Conservation (phyloP, 2,329 filamentous ascomycete species). For the Sclerotinia minor region DNA sequence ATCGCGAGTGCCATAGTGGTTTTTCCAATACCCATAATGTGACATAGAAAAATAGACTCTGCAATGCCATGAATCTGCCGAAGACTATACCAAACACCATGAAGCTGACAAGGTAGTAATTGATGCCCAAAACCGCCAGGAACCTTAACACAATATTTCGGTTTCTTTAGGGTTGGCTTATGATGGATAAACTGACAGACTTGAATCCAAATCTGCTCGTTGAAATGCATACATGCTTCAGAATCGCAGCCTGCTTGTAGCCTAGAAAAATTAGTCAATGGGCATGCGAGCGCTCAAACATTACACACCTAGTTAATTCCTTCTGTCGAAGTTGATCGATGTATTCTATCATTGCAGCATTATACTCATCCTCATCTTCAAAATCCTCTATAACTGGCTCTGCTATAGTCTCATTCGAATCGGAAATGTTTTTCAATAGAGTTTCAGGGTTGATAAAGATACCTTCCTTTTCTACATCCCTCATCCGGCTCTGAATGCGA, state of each 20-base stretch:
- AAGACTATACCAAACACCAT: slow-evolving; percentile 7
- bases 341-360: slow-evolving; percentile 6
- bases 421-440: slow-evolving; percentile 2
- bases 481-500: background rate
- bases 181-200: slow-evolving; percentile 4
- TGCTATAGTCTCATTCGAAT: background rate
- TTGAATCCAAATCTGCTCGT: slow-evolving; percentile 8
- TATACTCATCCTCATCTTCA: slow-evolving; percentile 8
- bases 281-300: background rate
- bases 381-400: background rate
- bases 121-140: background rate
- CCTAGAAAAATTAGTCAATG: slow-evolving; percentile 15
- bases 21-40: slow-evolving; percentile 18
- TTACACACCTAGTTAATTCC: slow-evolving; percentile 8
- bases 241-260: slow-evolving; percentile 9
- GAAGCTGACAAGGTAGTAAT: slow-evolving; percentile 8
- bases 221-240: slow-evolving; percentile 12
- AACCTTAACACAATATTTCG: background rate
- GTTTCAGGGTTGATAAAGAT: background rate
- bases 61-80: slow-evolving; percentile 9
- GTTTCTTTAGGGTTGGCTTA: slow-evolving; percentile 6
- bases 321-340: slow-evolving; percentile 1
- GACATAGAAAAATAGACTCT: slow-evolving; percentile 2
- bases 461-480: slow-evolving; percentile 1
- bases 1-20: slow-evolving; percentile 8